phyloP scores from a whole-genome alignment of 768 basidiomycete species.

The Mrakia frigida region DNA sequence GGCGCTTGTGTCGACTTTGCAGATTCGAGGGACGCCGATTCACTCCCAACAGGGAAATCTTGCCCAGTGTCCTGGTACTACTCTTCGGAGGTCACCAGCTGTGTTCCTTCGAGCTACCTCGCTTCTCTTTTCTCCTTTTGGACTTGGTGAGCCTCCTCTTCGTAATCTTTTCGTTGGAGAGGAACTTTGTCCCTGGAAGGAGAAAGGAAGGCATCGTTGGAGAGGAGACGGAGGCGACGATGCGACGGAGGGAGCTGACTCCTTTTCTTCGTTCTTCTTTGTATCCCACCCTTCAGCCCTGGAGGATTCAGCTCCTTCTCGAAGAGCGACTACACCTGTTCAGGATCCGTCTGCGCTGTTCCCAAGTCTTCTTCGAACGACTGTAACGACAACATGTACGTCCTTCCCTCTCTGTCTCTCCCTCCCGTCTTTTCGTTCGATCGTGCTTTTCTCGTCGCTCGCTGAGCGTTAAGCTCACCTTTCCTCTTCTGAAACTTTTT shows the following conservation, averaged over 20 bases:
- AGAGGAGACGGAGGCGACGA: too few species aligned
- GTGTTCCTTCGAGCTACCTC: background rate
- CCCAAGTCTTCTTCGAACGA: background rate
- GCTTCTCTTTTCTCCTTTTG: background rate
- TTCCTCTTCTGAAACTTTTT: background rate
- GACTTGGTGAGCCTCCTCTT: background rate
- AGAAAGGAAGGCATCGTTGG: too few species aligned
- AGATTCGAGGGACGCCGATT: too few species aligned
- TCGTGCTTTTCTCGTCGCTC: background rate
- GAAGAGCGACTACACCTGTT: background rate
- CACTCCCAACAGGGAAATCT: background rate
- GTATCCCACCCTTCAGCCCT: background rate
- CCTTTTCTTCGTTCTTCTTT: background rate
- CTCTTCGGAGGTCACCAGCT: background rate
- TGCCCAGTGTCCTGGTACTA: conserved; percentile 18
- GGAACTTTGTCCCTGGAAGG: too few species aligned
- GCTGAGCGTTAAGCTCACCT: background rate
- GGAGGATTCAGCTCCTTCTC: background rate
- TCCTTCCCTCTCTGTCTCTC: too few species aligned
- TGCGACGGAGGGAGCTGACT: background rate
- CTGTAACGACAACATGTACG: background rate
- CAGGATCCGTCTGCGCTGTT: background rate
- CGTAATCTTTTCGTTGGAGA: background rate
- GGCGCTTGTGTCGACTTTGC: background rate
- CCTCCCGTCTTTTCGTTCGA: too few species aligned